A percentile compares a stretch with the other conserved stretches of the same genome.
phyloP scores from a whole-genome alignment of 345 rosid genomes.

The Salix dunnii region DNA sequence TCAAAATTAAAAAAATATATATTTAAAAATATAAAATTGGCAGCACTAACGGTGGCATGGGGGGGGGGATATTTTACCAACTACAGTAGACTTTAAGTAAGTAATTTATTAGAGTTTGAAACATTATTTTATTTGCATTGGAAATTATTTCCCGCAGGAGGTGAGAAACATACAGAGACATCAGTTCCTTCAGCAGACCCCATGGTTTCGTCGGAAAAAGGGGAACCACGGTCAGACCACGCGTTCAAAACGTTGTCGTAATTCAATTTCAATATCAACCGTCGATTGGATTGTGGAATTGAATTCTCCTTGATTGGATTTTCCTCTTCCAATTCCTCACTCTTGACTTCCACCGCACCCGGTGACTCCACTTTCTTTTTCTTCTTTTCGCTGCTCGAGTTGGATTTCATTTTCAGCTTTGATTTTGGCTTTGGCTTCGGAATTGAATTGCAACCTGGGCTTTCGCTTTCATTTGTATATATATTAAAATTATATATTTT shows the following conservation, averaged over 20 bases:
- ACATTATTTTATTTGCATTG: background rate
- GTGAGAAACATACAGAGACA: slow-evolving; percentile 58
- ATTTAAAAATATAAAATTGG: no score
- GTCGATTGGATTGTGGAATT: slow-evolving; percentile 17
- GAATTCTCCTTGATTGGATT: slow-evolving; percentile 18
- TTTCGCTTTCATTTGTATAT: no score
- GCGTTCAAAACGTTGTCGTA: slow-evolving; percentile 68
- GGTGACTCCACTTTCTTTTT: slow-evolving; percentile 34
- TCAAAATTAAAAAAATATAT: no score
- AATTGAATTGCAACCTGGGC: background rate
- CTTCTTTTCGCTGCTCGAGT: slow-evolving; percentile 28
- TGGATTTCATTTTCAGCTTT: slow-evolving; percentile 4
- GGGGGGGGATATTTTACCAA: no score
- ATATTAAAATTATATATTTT: no score
- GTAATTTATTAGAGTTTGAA: background rate
- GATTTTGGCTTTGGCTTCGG: slow-evolving; percentile 1
- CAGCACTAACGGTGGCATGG: background rate
- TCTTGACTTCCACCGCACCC: slow-evolving; percentile 17
- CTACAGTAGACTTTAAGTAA: background rate
- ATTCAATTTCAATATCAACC: slow-evolving; percentile 58
- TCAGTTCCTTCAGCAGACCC: slow-evolving; percentile 51
- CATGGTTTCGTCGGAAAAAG: slow-evolving; percentile 54
- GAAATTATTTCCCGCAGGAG: slow-evolving; percentile 24
- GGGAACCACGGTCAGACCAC: slow-evolving; percentile 70
- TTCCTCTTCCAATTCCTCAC: slow-evolving; percentile 15